Percentiles rank a stretch among this genome's conserved stretches.
Evolutionary conservation across 495 filamentous ascomycete species (phyloP).

Genomic region (Neurospora discreta): DNA sequence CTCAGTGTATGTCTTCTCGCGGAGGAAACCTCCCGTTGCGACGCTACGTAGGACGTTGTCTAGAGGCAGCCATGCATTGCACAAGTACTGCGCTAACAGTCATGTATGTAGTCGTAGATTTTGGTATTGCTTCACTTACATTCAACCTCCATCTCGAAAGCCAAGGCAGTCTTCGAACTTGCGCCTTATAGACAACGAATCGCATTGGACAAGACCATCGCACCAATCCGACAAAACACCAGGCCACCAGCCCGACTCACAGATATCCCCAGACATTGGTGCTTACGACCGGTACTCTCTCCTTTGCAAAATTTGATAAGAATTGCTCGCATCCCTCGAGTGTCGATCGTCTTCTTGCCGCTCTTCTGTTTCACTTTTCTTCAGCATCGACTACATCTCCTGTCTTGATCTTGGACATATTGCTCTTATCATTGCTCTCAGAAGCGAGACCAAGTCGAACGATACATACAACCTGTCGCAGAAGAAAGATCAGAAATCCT

Average conservation of each 20-base stretch:
- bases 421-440: neutral
- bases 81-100: neutral
- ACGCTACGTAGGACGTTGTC: neutral
- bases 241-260: neutral
- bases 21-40: neutral
- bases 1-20: neutral
- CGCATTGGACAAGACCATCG: neutral
- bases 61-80: neutral
- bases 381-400: neutral
- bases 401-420: neutral
- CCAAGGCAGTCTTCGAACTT: neutral
- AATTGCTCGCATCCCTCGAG: neutral
- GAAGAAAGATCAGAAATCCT: neutral
- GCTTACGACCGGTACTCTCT: neutral
- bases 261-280: neutral
- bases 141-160: neutral
- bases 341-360: neutral
- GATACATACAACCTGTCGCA: neutral
- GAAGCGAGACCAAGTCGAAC: neutral
- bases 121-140: neutral
- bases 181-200: neutral
- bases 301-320: neutral
- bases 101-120: neutral
- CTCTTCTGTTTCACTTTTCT: neutral
- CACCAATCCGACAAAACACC: neutral